Percentiles rank a stretch among this genome's conserved stretches.
phyloP scores from a whole-genome alignment of 2,329 filamentous ascomycete genomes.

The Arachnomyces sp. region DNA sequence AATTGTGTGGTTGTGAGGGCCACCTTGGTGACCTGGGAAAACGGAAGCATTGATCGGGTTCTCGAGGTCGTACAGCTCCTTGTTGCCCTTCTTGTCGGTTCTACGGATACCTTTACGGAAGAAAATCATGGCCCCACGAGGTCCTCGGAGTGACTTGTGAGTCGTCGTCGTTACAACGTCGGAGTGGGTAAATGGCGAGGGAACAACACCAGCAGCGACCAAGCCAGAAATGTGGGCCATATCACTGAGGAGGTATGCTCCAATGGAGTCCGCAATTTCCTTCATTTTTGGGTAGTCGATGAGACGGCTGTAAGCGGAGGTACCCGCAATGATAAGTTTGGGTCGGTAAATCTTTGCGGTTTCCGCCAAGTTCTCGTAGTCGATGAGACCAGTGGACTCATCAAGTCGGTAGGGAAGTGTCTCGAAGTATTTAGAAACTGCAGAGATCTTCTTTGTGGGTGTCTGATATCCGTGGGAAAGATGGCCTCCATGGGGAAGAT shows the following conservation, averaged over 20 bases:
- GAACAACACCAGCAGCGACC: conserved; percentile 85
- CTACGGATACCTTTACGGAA: conserved; percentile 94
- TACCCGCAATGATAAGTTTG: conserved; percentile 92
- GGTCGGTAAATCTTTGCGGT: conserved; percentile 86
- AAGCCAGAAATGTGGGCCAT: conserved; percentile 99
- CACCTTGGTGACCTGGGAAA: conserved; percentile 97
- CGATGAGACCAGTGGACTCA: conserved; percentile 77
- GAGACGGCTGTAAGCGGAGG: conserved; percentile 93
- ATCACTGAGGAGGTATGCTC: conserved; percentile 90
- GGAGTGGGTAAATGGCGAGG: conserved; percentile 82
- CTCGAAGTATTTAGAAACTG: conserved; percentile 98
- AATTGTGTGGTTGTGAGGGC: conserved; percentile 99
- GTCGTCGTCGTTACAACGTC: conserved; percentile 98
- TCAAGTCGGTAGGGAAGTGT: conserved; percentile 89
- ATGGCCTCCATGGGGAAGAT: conserved; percentile 89
- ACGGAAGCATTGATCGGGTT: conserved; percentile 97
- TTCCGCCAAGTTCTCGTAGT: conserved; percentile 89
- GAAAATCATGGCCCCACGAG: conserved; percentile 99
- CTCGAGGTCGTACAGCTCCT: conserved; percentile 87
- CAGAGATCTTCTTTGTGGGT: conserved; percentile 90
- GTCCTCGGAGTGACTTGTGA: conserved; percentile 96
- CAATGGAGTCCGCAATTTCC: conserved; percentile 85
- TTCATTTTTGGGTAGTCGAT: conserved; percentile 97
- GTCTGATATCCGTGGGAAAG: conserved; percentile 97
- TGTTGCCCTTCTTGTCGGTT: conserved; percentile 84